Percentiles rank a stretch among this genome's conserved stretches.
phyloP scores from a whole-genome alignment of 129 eudicot species.

The Apium graveolens region DNA sequence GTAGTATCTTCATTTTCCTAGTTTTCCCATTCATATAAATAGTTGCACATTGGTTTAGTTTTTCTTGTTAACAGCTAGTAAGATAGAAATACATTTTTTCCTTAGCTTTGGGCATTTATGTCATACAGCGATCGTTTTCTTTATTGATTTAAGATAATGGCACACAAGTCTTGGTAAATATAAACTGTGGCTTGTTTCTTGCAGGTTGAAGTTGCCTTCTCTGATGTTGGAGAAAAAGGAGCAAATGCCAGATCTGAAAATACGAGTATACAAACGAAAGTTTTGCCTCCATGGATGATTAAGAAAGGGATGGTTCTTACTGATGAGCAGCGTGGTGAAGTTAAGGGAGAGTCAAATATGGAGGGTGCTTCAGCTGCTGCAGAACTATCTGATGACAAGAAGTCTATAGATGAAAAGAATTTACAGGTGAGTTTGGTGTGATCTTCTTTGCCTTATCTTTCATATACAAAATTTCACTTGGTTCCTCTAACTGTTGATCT shows the following conservation, averaged over 20 bases:
- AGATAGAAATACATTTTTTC: background rate
- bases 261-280: conserved; percentile 43
- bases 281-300: conserved; percentile 95
- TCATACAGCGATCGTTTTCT: background rate
- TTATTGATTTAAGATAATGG: background rate
- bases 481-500: conserved; percentile 1
- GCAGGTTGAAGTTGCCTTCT: conserved; percentile 75
- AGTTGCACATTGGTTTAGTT: background rate
- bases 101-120: background rate
- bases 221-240: conserved; percentile 52
- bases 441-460: background rate
- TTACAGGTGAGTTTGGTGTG: conserved; percentile 39
- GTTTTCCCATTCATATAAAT: background rate
- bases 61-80: background rate
- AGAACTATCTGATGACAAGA: conserved; percentile 63
- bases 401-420: conserved; percentile 42
- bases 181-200: conserved; percentile 9
- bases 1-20: background rate
- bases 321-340: conserved; percentile 74
- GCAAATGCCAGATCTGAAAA: conserved; percentile 38
- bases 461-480: background rate
- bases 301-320: conserved; percentile 85
- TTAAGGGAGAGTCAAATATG: conserved; percentile 44
- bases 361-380: conserved; percentile 36
- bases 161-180: background rate